phyloP scores from a whole-genome alignment of 2,329 filamentous ascomycete genomes.

The Aspergillus sp. region DNA sequence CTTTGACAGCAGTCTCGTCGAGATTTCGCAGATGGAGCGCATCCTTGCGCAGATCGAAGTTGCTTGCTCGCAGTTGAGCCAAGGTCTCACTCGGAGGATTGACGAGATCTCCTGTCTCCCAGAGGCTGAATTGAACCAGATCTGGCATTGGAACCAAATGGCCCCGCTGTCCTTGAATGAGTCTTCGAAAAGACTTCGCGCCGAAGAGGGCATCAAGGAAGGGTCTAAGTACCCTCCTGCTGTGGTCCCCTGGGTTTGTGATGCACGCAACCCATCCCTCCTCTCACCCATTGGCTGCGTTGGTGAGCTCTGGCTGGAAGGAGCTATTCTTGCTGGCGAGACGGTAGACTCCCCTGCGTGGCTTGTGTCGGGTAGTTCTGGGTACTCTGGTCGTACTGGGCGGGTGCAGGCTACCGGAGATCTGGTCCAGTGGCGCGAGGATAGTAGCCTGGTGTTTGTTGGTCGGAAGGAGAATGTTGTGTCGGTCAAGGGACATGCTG shows the following conservation, averaged over 20 bases:
- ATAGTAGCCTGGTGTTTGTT: slow-evolving; percentile 34
- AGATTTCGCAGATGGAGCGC: slow-evolving; percentile 39
- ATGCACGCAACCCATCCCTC: slow-evolving; percentile 34
- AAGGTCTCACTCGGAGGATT: slow-evolving; percentile 27
- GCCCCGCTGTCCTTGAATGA: slow-evolving; percentile 40
- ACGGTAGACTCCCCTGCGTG: slow-evolving; percentile 28
- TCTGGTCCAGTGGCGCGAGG: slow-evolving; percentile 32
- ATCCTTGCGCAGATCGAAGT: slow-evolving; percentile 41
- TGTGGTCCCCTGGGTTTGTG: slow-evolving; percentile 32
- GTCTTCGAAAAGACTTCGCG: slow-evolving; percentile 26
- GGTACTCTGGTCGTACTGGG: slow-evolving; percentile 32
- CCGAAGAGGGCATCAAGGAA: slow-evolving; percentile 21
- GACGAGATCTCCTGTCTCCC: slow-evolving; percentile 43
- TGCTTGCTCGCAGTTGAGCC: slow-evolving; percentile 30
- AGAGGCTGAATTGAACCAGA: slow-evolving; percentile 41
- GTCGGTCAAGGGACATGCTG: slow-evolving; percentile 41
- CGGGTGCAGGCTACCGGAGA: slow-evolving; percentile 36
- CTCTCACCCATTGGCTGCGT: slow-evolving; percentile 46
- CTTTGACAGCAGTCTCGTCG: slow-evolving; percentile 45
- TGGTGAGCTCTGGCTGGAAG: slow-evolving; percentile 47
- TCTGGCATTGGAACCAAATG: slow-evolving; percentile 47
- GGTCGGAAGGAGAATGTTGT: slow-evolving; percentile 38
- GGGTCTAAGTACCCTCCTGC: slow-evolving; percentile 39
- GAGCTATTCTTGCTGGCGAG: slow-evolving; percentile 32
- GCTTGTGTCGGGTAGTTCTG: slow-evolving; percentile 37